Evolutionary conservation across 495 filamentous ascomycete species (phyloP).

Genomic region (Baudoinia panamericana): DNA sequence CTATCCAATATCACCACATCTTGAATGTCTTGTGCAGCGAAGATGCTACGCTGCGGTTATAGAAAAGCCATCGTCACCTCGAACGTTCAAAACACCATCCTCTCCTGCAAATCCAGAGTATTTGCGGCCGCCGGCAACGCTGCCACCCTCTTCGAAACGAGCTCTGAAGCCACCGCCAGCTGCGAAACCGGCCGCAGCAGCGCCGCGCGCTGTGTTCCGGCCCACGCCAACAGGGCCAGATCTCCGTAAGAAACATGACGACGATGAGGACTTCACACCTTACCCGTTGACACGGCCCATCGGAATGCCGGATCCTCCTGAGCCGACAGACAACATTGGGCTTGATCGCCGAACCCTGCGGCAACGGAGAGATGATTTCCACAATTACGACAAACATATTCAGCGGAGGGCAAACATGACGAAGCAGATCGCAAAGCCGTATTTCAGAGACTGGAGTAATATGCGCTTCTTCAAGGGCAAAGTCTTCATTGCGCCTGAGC

Average conservation of each 20-base stretch:
- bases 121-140: background rate
- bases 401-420: slow-evolving; percentile 56
- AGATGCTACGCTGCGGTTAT: slow-evolving; percentile 2
- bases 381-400: slow-evolving; percentile 73
- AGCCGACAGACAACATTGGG: slow-evolving; percentile 66
- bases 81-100: background rate
- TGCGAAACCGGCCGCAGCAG: background rate
- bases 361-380: slow-evolving; percentile 66
- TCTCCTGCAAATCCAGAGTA: too few relatives aligned
- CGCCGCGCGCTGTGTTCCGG: slow-evolving; percentile 1
- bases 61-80: slow-evolving; percentile 1
- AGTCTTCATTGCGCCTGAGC: slow-evolving; percentile 65
- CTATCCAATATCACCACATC: slow-evolving; percentile 2
- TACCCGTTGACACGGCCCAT: slow-evolving; percentile 65
- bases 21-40: background rate
- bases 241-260: slow-evolving; percentile 15
- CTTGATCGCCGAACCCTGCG: slow-evolving; percentile 51
- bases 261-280: slow-evolving; percentile 48
- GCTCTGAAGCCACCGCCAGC: background rate
- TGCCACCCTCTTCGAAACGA: background rate
- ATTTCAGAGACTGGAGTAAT: slow-evolving; percentile 86
- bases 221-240: slow-evolving; percentile 9
- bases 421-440: slow-evolving; percentile 56
- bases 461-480: slow-evolving; percentile 74
- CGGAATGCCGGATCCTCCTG: slow-evolving; percentile 59